phyloP scores from a whole-genome alignment of 2,329 filamentous ascomycete genomes.

The Epichloe uncinata region DNA sequence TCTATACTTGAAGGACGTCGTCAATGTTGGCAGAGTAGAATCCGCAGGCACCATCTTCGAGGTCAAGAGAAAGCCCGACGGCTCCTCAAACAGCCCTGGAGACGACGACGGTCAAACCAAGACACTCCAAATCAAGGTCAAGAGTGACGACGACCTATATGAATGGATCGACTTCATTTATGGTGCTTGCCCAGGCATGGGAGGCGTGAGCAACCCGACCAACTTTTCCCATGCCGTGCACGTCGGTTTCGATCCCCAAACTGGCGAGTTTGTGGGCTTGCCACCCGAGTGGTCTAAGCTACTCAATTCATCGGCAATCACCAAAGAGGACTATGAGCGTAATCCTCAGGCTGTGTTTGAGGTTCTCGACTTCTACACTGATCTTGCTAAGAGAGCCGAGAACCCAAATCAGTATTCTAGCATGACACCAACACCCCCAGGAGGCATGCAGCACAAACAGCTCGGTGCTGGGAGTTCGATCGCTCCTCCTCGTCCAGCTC shows the following conservation, averaged over 20 bases:
- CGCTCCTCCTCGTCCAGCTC: conserved; percentile 55
- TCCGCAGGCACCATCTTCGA: conserved; percentile 87
- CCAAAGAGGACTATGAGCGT: conserved; percentile 95
- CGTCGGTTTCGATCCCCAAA: conserved; percentile 91
- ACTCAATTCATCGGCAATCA: conserved; percentile 90
- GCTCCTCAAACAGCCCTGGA: conserved; percentile 55
- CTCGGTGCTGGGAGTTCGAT: conserved; percentile 44
- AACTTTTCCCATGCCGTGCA: conserved; percentile 97
- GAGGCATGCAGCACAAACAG: conserved; percentile 46
- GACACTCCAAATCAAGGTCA: conserved; percentile 82
- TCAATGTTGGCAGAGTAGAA: conserved; percentile 83
- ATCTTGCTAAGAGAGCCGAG: conserved; percentile 63
- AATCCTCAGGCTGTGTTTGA: conserved; percentile 81
- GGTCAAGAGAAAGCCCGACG: conserved; percentile 64
- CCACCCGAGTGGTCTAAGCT: conserved; percentile 96
- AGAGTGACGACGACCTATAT: conserved; percentile 92
- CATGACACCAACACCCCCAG: conserved; percentile 53
- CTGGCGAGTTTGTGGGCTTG: conserved; percentile 86
- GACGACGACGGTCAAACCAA: conserved; percentile 71
- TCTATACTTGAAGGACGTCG: conserved; percentile 74
- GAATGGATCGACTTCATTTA: conserved; percentile 99
- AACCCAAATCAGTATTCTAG: conserved; percentile 57
- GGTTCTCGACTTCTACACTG: conserved; percentile 74
- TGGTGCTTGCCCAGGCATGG: conserved; percentile 91
- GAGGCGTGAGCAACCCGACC: conserved; percentile 94